Evolutionary conservation across 352 stramenopile genomes (phyloP).

Genomic region (Globisporangium apiculatum): DNA sequence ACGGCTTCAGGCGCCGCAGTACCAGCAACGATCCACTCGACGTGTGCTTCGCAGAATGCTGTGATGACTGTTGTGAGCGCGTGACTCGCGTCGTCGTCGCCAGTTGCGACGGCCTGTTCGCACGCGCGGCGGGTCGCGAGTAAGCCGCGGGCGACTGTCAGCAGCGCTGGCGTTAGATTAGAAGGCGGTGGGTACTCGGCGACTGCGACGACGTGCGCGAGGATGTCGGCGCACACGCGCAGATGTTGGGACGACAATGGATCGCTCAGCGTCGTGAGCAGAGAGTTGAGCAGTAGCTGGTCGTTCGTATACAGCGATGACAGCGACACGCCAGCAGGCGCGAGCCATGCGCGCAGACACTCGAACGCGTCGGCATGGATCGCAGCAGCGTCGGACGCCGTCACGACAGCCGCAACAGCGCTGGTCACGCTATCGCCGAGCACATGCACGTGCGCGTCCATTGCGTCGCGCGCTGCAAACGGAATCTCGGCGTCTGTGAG

Average conservation of each 20-base stretch:
- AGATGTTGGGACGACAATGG: constrained; percentile 47
- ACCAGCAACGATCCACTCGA: constrained; percentile 58
- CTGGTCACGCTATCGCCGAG: constrained; percentile 38
- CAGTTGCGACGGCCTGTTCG: constrained; percentile 34
- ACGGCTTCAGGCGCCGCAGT: constrained; percentile 26
- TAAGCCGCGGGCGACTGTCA: constrained; percentile 33
- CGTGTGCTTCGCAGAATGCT: constrained; percentile 65
- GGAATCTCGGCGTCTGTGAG: constrained; percentile 52
- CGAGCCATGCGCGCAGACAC: constrained; percentile 55
- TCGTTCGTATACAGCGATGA: constrained; percentile 38
- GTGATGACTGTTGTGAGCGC: constrained; percentile 53
- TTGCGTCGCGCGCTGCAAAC: constrained; percentile 54
- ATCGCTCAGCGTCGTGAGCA: constrained; percentile 39
- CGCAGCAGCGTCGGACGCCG: constrained; percentile 17
- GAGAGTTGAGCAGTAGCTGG: constrained; percentile 24
- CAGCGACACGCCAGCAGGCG: constrained; percentile 48
- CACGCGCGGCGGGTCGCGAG: constrained; percentile 38
- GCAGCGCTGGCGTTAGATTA: constrained; percentile 35
- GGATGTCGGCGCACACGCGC: constrained; percentile 37
- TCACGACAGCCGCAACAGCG: constrained; percentile 42
- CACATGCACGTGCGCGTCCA: constrained; percentile 42
- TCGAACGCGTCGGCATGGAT: constrained; percentile 47
- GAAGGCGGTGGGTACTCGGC: constrained; percentile 44
- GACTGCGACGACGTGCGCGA: constrained; percentile 51
- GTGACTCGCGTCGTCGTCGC: constrained; percentile 55